Evolutionary conservation across 371 early-diverging fungal genomes (phyloP).

Genomic region (Rhizoclosmatium hyalinum): DNA sequence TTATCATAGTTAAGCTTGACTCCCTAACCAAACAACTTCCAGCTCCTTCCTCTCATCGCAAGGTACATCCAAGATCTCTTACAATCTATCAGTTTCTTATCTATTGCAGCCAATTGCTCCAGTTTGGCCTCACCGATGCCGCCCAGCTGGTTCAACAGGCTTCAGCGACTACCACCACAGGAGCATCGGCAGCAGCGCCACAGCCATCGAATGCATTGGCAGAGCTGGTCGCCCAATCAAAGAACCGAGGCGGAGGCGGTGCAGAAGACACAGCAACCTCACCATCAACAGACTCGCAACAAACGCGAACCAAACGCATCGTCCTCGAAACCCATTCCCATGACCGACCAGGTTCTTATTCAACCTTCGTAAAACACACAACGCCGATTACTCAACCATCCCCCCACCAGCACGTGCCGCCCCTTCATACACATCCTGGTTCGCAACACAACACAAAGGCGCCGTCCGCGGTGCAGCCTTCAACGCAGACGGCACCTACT

Average conservation of each 20-base stretch:
- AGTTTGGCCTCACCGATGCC: slow-evolving; percentile 1
- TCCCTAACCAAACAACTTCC: not conserved
- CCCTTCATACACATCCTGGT: slow-evolving; percentile 47
- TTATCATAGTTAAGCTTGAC: no score
- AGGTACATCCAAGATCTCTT: not conserved
- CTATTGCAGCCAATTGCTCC: slow-evolving; percentile 1
- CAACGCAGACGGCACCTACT: slow-evolving; percentile 72
- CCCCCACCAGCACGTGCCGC: slow-evolving; percentile 18
- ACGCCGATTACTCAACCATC: not conserved
- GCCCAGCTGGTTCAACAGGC: not conserved
- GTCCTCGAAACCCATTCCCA: not conserved
- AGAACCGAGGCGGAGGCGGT: no score
- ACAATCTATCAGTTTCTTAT: not conserved
- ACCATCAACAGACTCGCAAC: no score
- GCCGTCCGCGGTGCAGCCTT: slow-evolving; percentile 45
- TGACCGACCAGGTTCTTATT: not conserved
- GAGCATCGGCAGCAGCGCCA: not conserved
- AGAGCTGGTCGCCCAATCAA: no score
- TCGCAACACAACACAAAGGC: slow-evolving; percentile 51
- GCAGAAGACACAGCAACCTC: no score
- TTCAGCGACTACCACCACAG: not conserved
- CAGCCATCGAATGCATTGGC: not conserved
- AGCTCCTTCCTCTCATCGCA: slow-evolving; percentile 12
- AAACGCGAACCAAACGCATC: not conserved
- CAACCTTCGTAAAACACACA: not conserved